Evolutionary conservation across 1,139 yeast species (phyloP), one percentile per base, ranked within the genome.

Genomic region (Suhomyces bribrorum): DNA sequence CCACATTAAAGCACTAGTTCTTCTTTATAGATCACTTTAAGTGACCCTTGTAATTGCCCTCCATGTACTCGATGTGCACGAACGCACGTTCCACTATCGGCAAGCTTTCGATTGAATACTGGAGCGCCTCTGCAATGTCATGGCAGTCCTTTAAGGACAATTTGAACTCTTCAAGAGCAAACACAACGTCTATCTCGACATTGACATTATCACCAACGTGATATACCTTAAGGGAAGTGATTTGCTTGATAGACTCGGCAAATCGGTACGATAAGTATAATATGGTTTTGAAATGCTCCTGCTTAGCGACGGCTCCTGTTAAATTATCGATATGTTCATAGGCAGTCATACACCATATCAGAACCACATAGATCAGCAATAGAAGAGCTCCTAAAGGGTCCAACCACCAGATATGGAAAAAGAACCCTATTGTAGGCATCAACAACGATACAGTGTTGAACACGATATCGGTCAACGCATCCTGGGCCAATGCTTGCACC

Each of bases 51-150:
- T 56, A 76, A 47, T 77, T 77, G 7, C 77, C 75, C 40, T 69
- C 77, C 71, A 73, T 73, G 49, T 85, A 85, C 52, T 86, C 95
- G 28, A 86, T 73, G 56, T 86, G 95, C 9, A 85, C 94, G 67
- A 81, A 86, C 2, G 92, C 89, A 37, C 95, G 68, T 56, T 85
- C 92, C 2, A 86, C 89, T 60, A 71, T 77, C 0, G 92, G 89
- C 38, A 86, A 64, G 0, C 89, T 79, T 50, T 86, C 94, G 29
- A 86, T 70, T 1, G 94, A 86, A 54, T 85, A 86, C 59, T 86
- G 94, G 32, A 86, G 63, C 0, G 90, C 83, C 57, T 86, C 95
- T 5, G 89, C 95, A 29, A 85, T 71, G 57, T 86, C 95, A 57
- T 86, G 95, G 40, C 83, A 71, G 53, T 86, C 94, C 43, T 81